phyloP scores from a whole-genome alignment of 495 filamentous ascomycete genomes.

The Achaetomiella virescens region DNA sequence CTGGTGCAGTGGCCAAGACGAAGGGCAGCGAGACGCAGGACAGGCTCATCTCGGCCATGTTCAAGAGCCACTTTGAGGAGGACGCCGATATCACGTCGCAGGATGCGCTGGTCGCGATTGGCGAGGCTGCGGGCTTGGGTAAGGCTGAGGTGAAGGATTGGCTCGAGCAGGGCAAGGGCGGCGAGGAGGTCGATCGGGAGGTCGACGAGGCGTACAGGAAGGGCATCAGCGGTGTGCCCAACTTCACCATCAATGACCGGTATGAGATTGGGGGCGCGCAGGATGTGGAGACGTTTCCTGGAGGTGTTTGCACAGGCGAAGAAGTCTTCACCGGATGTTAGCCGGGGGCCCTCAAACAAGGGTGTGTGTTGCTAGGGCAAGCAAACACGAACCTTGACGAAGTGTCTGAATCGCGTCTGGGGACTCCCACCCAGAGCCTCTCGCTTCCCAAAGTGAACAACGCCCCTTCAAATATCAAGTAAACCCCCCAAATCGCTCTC shows the following conservation, averaged over 20 bases:
- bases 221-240: slow-evolving; percentile 65
- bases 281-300: slow-evolving; percentile 51
- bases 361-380: slow-evolving; percentile 10
- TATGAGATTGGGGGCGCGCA: slow-evolving; percentile 61
- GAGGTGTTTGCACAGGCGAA: slow-evolving; percentile 51
- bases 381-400: background rate
- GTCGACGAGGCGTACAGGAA: slow-evolving; percentile 51
- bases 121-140: slow-evolving; percentile 57
- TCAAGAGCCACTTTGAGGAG: slow-evolving; percentile 69
- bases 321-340: slow-evolving; percentile 19
- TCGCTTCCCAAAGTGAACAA: background rate
- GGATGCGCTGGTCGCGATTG: slow-evolving; percentile 54
- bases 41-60: slow-evolving; percentile 60
- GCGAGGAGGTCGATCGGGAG: slow-evolving; percentile 64
- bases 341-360: background rate
- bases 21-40: slow-evolving; percentile 53
- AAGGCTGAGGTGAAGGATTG: slow-evolving; percentile 53
- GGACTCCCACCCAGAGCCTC: too few species aligned
- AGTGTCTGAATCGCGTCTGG: background rate
- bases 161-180: slow-evolving; percentile 58
- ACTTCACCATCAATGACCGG: slow-evolving; percentile 60
- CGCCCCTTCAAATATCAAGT: slow-evolving; percentile 30
- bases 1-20: slow-evolving; percentile 62
- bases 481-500: slow-evolving; percentile 73
- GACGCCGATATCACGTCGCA: slow-evolving; percentile 68